These are phyloP conservation scores for Coleophoma cylindrospora DNA, from an alignment of 2,329 filamentous ascomycete species.

Conservation along the genomic window DNA sequence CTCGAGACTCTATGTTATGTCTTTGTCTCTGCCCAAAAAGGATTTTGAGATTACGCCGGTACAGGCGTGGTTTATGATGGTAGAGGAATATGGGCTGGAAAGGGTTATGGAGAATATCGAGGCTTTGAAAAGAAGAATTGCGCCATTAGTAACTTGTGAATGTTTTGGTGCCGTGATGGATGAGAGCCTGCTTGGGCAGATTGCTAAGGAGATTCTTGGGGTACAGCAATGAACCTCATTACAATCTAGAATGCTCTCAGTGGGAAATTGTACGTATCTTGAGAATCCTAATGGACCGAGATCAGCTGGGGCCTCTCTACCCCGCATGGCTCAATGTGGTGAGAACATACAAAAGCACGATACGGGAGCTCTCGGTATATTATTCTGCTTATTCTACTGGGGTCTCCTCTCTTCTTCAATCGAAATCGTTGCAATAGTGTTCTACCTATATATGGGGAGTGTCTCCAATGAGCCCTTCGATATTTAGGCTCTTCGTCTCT, in stretches of 20 bases:
- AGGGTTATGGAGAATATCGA: constrained; percentile 8
- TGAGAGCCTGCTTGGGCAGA: constrained; percentile 17
- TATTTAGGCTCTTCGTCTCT: no score
- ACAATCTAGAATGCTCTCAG: neutral
- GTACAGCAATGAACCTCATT: neutral
- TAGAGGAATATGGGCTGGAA: constrained; percentile 9
- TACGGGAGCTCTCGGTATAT: no score
- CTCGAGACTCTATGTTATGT: constrained; percentile 13
- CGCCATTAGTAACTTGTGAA: constrained; percentile 16
- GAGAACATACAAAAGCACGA: no score
- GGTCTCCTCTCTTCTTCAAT: no score
- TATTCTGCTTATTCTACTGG: no score
- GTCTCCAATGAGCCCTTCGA: no score
- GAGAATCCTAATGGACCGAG: no score
- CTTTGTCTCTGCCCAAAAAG: constrained; percentile 10
- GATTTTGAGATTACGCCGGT: constrained; percentile 25
- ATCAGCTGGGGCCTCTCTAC: no score
- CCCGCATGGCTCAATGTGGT: no score
- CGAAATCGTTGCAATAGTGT: no score
- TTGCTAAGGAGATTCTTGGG: constrained; percentile 7
- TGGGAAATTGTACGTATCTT: no score
- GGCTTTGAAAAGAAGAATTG: constrained; percentile 14
- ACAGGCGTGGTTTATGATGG: constrained; percentile 23
- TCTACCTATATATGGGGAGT: no score
- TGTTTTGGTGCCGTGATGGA: constrained; percentile 22